These are phyloP conservation scores for Phaeolepiota aurea DNA, from an alignment of 768 basidiomycete species.

Conservation along the genomic window DNA sequence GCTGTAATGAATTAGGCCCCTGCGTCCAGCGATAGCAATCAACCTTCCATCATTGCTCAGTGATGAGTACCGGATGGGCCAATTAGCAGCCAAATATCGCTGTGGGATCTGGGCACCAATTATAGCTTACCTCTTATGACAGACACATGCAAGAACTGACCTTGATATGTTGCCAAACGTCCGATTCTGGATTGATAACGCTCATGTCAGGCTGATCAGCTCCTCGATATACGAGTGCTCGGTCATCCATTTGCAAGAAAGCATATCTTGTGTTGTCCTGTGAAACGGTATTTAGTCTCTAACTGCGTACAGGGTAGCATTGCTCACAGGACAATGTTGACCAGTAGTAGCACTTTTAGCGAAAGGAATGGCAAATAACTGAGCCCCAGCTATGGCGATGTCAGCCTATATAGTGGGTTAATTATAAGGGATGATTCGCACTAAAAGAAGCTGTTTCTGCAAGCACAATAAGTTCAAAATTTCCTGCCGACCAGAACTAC, in stretches of 20 bases:
- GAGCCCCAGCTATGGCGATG: slow-evolving; percentile 39
- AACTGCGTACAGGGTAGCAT: background rate
- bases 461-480: slow-evolving; percentile 79
- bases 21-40: slow-evolving; percentile 85
- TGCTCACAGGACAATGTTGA: slow-evolving; percentile 80
- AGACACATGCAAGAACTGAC: slow-evolving; percentile 24
- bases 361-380: slow-evolving; percentile 83
- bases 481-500: slow-evolving; percentile 92
- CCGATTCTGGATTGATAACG: slow-evolving; percentile 94
- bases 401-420: background rate
- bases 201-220: slow-evolving; percentile 98
- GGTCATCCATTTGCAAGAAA: slow-evolving; percentile 92
- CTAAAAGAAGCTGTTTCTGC: slow-evolving; percentile 39
- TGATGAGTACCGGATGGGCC: slow-evolving; percentile 91
- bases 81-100: slow-evolving; percentile 81
- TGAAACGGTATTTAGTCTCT: slow-evolving; percentile 1
- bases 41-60: slow-evolving; percentile 87
- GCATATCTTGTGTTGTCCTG: slow-evolving; percentile 95
- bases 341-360: slow-evolving; percentile 91
- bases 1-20: slow-evolving; percentile 91
- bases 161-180: slow-evolving; percentile 98
- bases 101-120: slow-evolving; percentile 61
- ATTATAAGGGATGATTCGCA: background rate
- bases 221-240: slow-evolving; percentile 87
- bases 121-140: background rate